Evolutionary conservation across 495 filamentous ascomycete genomes (phyloP).

Genomic region (Daldinia concentrica): DNA sequence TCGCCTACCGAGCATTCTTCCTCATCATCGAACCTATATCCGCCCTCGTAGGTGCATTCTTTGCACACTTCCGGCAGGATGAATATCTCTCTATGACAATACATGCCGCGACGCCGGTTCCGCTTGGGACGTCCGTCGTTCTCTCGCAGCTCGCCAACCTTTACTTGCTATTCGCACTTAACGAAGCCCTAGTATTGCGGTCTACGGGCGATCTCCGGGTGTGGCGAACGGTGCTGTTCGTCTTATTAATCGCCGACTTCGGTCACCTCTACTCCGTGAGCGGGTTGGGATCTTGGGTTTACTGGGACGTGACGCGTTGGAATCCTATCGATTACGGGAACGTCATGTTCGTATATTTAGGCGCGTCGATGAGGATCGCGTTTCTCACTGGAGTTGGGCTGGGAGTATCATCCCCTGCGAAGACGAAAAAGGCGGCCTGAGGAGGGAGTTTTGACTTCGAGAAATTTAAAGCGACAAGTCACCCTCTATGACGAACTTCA

Average conservation of each 20-base stretch:
- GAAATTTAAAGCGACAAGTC: not conserved
- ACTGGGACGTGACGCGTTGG: constrained; percentile 67
- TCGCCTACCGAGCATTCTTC: constrained; percentile 69
- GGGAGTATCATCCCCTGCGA: constrained; percentile 21
- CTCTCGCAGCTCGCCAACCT: constrained; percentile 71
- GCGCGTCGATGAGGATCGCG: constrained; percentile 62
- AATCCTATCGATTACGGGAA: constrained; percentile 74
- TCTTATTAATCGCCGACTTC: constrained; percentile 70
- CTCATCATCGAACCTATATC: constrained; percentile 72
- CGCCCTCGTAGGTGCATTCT: constrained; percentile 72
- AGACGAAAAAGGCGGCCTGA: constrained; percentile 24
- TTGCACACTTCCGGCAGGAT: constrained; percentile 64
- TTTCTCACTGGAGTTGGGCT: constrained; percentile 66
- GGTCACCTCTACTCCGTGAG: constrained; percentile 71
- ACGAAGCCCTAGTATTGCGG: constrained; percentile 74
- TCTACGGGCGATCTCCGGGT: constrained; percentile 67
- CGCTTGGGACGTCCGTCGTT: constrained; percentile 61
- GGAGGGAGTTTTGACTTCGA: not conserved
- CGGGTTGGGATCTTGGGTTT: constrained; percentile 60
- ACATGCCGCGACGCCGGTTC: constrained; percentile 56
- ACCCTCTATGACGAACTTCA: not conserved
- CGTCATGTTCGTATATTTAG: constrained; percentile 68
- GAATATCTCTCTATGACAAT: constrained; percentile 67
- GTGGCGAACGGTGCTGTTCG: constrained; percentile 69
- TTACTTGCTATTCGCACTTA: constrained; percentile 73